phyloP scores from a whole-genome alignment of 139 green algal genomes.

The Chlorokybus atmophyticus region DNA sequence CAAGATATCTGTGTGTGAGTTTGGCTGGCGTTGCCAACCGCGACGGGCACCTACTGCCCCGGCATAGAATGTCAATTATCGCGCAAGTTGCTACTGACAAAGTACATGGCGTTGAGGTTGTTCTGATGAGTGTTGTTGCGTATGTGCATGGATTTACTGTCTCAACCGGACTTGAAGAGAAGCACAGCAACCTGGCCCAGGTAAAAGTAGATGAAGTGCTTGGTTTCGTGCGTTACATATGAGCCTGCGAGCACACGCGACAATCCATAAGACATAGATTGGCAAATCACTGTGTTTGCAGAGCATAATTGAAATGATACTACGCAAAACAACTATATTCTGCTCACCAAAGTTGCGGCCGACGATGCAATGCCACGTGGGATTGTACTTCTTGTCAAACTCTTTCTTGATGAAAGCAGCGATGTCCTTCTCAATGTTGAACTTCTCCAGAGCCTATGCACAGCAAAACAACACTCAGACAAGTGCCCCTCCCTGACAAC shows the following conservation, averaged over 20 bases:
- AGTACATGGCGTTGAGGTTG: too few species aligned
- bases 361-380: conserved; percentile 98
- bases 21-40: too few species aligned
- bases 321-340: too few species aligned
- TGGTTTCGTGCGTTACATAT: conserved; percentile 96
- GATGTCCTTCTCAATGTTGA: conserved; percentile 97
- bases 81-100: too few species aligned
- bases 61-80: too few species aligned
- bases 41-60: too few species aligned
- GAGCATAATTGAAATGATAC: not conserved
- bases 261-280: not conserved
- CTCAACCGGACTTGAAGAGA: conserved; percentile 82
- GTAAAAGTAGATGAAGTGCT: conserved; percentile 98
- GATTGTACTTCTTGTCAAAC: conserved; percentile 94
- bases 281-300: conserved; percentile 6
- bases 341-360: conserved; percentile 83
- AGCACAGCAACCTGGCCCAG: conserved; percentile 53
- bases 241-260: conserved; percentile 45
- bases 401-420: conserved; percentile 98
- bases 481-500: too few species aligned
- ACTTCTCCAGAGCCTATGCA: conserved; percentile 81
- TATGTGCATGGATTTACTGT: too few species aligned
- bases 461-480: not conserved
- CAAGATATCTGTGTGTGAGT: too few species aligned
- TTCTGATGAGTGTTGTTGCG: too few species aligned